Evolutionary conservation across 345 rosid genomes (phyloP).

Genomic region (Adansonia digitata): DNA sequence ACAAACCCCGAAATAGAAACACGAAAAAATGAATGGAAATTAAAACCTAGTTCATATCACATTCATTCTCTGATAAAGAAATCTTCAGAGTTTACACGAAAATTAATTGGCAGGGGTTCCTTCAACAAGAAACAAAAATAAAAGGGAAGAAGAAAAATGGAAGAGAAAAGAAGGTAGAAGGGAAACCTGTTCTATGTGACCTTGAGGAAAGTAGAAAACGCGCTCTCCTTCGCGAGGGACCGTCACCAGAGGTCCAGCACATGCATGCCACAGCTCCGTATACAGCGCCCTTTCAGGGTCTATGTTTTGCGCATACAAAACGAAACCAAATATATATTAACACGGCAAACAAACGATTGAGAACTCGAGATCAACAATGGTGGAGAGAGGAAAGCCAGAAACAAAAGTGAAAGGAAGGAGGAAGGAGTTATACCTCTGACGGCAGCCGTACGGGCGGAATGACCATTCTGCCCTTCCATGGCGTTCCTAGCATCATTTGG

Average conservation of each 20-base stretch:
- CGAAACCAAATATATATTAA: conserved; percentile 5
- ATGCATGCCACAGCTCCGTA: conserved; percentile 89
- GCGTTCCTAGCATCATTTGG: conserved; percentile 22
- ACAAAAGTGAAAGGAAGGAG: not conserved
- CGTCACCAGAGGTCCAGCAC: conserved; percentile 83
- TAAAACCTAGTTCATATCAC: not conserved
- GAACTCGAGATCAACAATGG: conserved; percentile 3
- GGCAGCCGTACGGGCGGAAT: conserved; percentile 21
- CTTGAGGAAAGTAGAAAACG: conserved; percentile 87
- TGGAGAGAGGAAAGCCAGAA: not conserved
- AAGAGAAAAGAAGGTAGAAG: not conserved
- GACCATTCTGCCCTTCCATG: conserved; percentile 36
- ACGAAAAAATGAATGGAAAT: no score
- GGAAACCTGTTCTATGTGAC: conserved; percentile 85
- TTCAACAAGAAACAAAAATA: not conserved
- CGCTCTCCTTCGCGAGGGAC: conserved; percentile 72
- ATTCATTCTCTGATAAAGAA: not conserved
- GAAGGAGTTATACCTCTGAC: conserved; percentile 13
- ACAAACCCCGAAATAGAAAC: not conserved
- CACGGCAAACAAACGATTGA: not conserved
- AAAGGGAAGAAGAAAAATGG: not conserved
- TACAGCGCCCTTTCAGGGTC: conserved; percentile 66
- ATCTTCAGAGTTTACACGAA: not conserved
- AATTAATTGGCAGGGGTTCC: not conserved
- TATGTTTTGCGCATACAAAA: not conserved